Evolutionary conservation across 805 yeast genomes (phyloP).

Genomic region (Teunomyces stri): DNA sequence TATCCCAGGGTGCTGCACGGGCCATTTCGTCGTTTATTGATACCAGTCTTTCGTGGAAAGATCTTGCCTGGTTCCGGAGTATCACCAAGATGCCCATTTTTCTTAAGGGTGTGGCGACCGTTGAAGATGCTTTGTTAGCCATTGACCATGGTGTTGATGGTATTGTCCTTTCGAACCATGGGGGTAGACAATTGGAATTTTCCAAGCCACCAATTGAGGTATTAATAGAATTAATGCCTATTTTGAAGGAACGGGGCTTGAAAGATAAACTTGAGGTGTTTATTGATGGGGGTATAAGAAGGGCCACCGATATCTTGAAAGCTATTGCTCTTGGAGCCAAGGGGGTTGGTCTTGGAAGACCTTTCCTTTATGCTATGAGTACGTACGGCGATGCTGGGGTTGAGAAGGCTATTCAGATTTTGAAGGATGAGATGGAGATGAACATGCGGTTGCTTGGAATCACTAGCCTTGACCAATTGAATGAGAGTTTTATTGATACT

Average conservation of each 20-base stretch:
- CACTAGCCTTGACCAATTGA: conserved; percentile 37
- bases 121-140: conserved; percentile 63
- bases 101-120: conserved; percentile 64
- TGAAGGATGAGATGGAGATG: conserved; percentile 60
- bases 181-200: conserved; percentile 69
- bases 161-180: conserved; percentile 68
- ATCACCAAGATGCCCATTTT: conserved; percentile 40
- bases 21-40: conserved; percentile 44
- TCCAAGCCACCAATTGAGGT: conserved; percentile 62
- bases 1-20: conserved; percentile 23
- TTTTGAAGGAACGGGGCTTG: conserved; percentile 39
- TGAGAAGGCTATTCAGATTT: conserved; percentile 55
- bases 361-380: conserved; percentile 75
- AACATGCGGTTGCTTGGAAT: conserved; percentile 69
- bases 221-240: conserved; percentile 51
- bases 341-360: conserved; percentile 74
- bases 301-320: conserved; percentile 76
- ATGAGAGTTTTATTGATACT: conserved; percentile 27
- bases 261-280: conserved; percentile 57
- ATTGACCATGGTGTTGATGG: conserved; percentile 60
- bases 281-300: conserved; percentile 74
- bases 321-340: conserved; percentile 76
- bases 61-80: conserved; percentile 38
- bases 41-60: conserved; percentile 38
- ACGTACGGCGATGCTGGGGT: conserved; percentile 80